Conservation (phyloP, 208 protist genomes). For the Leishmania major region DNA sequence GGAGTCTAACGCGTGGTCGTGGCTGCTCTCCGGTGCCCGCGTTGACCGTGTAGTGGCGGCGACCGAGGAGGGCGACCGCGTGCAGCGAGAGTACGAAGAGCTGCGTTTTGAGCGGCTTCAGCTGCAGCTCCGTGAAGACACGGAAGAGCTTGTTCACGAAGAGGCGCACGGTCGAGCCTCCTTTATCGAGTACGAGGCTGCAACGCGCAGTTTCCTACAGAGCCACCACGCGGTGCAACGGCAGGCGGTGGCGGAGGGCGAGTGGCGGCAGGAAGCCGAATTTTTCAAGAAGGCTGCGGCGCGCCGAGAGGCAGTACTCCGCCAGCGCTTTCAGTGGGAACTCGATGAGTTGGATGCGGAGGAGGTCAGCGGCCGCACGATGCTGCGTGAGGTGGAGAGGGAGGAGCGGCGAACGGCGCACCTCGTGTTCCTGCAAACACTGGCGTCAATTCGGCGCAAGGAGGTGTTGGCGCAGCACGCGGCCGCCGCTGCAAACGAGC, state of each 20-base stretch:
- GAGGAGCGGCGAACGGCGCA: slow-evolving; percentile 34
- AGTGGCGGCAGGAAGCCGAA: slow-evolving; percentile 17
- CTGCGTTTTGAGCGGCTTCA: slow-evolving; percentile 10
- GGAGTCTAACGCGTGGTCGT: slow-evolving; percentile 28
- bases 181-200: slow-evolving; percentile 25
- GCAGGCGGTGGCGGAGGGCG: slow-evolving; percentile 11
- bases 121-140: slow-evolving; percentile 16
- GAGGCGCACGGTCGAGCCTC: slow-evolving; percentile 22
- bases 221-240: slow-evolving; percentile 11
- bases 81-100: slow-evolving; percentile 39
- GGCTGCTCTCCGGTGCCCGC: slow-evolving; percentile 29
- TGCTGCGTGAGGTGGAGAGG: slow-evolving; percentile 46
- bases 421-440: slow-evolving; percentile 20
- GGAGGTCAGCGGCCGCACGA: slow-evolving; percentile 45
- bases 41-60: slow-evolving; percentile 32
- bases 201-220: slow-evolving; percentile 15
- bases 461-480: slow-evolving; percentile 12
- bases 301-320: slow-evolving; percentile 14
- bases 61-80: slow-evolving; percentile 35
- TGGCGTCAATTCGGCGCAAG: slow-evolving; percentile 15
- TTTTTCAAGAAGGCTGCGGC: not conserved
- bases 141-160: slow-evolving; percentile 22
- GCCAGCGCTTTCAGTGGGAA: slow-evolving; percentile 24
- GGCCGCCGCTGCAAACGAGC: not conserved
- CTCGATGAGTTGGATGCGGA: slow-evolving; percentile 45